Evolutionary conservation across 495 filamentous ascomycete species (phyloP).

Genomic region (Bathelium albidoporum): DNA sequence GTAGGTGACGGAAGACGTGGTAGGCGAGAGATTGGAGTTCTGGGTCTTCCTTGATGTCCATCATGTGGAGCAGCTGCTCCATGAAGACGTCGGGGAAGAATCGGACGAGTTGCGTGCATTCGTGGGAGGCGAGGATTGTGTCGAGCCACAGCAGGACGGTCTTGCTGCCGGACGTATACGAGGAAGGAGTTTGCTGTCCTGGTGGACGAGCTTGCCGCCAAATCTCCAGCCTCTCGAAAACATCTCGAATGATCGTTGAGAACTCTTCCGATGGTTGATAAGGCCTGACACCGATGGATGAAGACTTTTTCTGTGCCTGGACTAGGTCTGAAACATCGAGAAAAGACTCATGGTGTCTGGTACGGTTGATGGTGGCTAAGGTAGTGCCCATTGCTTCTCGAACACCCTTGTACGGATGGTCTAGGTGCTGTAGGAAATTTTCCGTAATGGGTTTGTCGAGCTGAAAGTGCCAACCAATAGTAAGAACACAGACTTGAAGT

Average conservation of each 20-base stretch:
- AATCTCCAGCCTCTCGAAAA: conserved; percentile 72
- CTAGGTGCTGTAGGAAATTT: conserved; percentile 81
- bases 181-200: conserved; percentile 83
- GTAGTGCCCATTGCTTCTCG: conserved; percentile 89
- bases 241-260: conserved; percentile 54
- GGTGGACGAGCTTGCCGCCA: conserved; percentile 80
- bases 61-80: conserved; percentile 93
- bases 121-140: conserved; percentile 75
- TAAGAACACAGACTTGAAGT: conserved; percentile 75
- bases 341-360: conserved; percentile 88
- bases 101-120: conserved; percentile 80
- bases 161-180: conserved; percentile 93
- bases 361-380: conserved; percentile 75
- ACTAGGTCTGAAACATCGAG: conserved; percentile 63
- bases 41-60: conserved; percentile 98
- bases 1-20: conserved; percentile 91
- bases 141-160: conserved; percentile 94
- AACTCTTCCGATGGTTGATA: conserved; percentile 73
- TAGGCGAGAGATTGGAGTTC: conserved; percentile 93
- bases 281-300: conserved; percentile 75
- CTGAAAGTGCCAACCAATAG: conserved; percentile 93
- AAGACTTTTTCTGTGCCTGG: conserved; percentile 62
- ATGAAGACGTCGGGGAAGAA: conserved; percentile 90
- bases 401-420: conserved; percentile 96
- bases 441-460: conserved; percentile 78